Percentiles rank a stretch among this genome's conserved stretches.
Conservation (phyloP, 768 basidiomycete genomes). For the Calocybe indica region DNA sequence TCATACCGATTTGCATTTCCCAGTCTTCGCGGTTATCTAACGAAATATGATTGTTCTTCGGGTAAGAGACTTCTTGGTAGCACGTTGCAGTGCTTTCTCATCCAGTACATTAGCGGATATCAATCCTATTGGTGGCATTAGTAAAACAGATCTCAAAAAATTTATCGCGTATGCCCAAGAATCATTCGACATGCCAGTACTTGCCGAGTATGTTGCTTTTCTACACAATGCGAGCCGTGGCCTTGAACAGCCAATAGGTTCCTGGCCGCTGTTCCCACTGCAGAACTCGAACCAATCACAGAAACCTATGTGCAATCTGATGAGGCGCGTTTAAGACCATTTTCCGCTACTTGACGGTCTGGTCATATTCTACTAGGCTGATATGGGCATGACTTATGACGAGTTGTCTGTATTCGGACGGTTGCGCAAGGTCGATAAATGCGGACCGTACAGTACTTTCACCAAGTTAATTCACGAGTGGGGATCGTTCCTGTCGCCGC, state of each 20-base stretch:
- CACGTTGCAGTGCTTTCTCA: not conserved
- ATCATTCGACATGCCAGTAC: conserved; percentile 80
- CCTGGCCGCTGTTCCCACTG: conserved; percentile 87
- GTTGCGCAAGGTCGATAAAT: conserved; percentile 93
- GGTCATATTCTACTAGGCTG: conserved; percentile 47
- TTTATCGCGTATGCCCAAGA: conserved; percentile 84
- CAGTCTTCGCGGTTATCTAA: conserved; percentile 92
- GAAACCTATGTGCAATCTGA: conserved; percentile 94
- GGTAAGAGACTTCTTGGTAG: conserved; percentile 32
- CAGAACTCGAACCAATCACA: conserved; percentile 93
- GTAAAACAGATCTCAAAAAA: conserved; percentile 94
- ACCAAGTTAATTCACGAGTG: conserved; percentile 93
- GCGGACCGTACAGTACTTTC: conserved; percentile 96
- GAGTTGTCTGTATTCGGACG: conserved; percentile 92
- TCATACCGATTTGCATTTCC: not conserved
- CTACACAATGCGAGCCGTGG: not conserved
- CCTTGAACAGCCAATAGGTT: conserved; percentile 47
- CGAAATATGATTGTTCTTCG: conserved; percentile 96
- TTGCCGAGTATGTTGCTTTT: conserved; percentile 50
- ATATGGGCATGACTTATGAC: conserved; percentile 99
- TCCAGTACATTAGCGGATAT: conserved; percentile 65
- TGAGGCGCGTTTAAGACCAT: conserved; percentile 48
- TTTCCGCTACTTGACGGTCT: conserved; percentile 1
- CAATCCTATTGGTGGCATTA: conserved; percentile 97
- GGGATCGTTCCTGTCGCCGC: conserved; percentile 80